These are phyloP conservation scores for Henckelia pumila DNA, from an alignment of 257 asterid species.

Conservation along the genomic window DNA sequence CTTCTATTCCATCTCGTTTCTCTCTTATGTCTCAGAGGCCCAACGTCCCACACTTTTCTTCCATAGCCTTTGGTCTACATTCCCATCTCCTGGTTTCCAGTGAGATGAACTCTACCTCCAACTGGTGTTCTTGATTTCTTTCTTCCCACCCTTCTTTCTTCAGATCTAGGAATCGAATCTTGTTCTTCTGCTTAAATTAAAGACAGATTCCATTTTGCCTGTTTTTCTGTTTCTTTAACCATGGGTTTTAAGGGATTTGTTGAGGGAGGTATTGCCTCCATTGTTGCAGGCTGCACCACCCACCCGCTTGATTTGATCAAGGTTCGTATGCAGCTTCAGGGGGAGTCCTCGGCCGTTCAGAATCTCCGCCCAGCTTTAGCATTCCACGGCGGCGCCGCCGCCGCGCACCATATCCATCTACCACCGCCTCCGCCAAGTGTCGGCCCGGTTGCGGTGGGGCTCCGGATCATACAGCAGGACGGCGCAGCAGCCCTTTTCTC, in stretches of 20 bases:
- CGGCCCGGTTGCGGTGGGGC: slow-evolving; percentile 50
- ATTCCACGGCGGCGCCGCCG: slow-evolving; percentile 22
- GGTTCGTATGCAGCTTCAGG: slow-evolving; percentile 68
- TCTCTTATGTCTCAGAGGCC: slow-evolving; percentile 88
- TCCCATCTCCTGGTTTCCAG: slow-evolving; percentile 98
- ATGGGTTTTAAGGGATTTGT: slow-evolving; percentile 53
- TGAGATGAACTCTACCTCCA: slow-evolving; percentile 73
- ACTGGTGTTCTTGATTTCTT: slow-evolving; percentile 38
- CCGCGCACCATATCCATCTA: slow-evolving; percentile 14
- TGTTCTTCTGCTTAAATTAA: no score
- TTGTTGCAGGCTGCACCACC: slow-evolving; percentile 64
- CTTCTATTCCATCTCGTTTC: background rate
- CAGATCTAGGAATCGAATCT: no score
- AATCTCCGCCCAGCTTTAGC: slow-evolving; percentile 47
- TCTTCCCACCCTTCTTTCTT: no score
- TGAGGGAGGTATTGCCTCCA: slow-evolving; percentile 65
- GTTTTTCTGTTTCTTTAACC: background rate
- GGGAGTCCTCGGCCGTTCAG: slow-evolving; percentile 32
- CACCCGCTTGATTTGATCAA: slow-evolving; percentile 58
- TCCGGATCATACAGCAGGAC: slow-evolving; percentile 47
- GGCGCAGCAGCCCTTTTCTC: slow-evolving; percentile 56
- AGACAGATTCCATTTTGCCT: no score
- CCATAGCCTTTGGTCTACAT: slow-evolving; percentile 69
- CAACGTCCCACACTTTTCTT: slow-evolving; percentile 74
- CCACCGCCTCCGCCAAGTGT: slow-evolving; percentile 30